A percentile compares a stretch with the other conserved stretches of the same genome.
Evolutionary conservation across 306 rosid species (phyloP).

Genomic region (Rosa lucieae): DNA sequence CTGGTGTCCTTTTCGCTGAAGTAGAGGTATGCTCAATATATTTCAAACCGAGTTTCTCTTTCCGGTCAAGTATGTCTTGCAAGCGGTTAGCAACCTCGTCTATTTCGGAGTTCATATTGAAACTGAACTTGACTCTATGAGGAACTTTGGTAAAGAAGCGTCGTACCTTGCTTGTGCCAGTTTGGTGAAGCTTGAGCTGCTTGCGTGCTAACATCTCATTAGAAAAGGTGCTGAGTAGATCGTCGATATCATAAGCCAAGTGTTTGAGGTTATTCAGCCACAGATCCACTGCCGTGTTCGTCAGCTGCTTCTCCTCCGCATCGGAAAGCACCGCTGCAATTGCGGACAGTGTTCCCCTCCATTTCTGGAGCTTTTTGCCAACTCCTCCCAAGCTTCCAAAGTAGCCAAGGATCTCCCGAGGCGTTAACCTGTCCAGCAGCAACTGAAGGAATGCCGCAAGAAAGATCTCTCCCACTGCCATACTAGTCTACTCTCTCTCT

Average conservation of each 20-base stretch:
- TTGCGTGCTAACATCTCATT: not conserved
- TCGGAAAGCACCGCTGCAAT: too few species aligned
- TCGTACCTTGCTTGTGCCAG: not conserved
- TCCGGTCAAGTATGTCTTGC: too few species aligned
- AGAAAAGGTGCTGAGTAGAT: conserved; percentile 22
- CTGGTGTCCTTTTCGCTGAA: not conserved
- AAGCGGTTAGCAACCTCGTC: not conserved
- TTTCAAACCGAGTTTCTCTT: too few species aligned
- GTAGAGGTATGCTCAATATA: too few species aligned
- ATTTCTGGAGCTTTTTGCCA: not conserved
- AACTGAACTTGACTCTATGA: not conserved
- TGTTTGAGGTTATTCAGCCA: conserved; percentile 24
- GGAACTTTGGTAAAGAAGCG: not conserved
- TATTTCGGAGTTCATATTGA: not conserved
- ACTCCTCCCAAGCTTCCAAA: not conserved
- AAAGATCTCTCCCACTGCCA: conserved; percentile 1
- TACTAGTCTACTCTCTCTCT: not conserved
- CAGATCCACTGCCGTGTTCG: not conserved
- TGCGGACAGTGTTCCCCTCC: not conserved
- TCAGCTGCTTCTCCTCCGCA: conserved; percentile 13
- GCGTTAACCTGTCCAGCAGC: not conserved
- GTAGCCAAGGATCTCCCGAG: not conserved
- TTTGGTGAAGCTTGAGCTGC: too few species aligned
- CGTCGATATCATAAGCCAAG: conserved; percentile 18
- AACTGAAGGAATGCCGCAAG: not conserved